Percentiles rank a stretch among this genome's conserved stretches.
Evolutionary conservation across 768 basidiomycete genomes (phyloP).

Genomic region (Kwoniella sp.): DNA sequence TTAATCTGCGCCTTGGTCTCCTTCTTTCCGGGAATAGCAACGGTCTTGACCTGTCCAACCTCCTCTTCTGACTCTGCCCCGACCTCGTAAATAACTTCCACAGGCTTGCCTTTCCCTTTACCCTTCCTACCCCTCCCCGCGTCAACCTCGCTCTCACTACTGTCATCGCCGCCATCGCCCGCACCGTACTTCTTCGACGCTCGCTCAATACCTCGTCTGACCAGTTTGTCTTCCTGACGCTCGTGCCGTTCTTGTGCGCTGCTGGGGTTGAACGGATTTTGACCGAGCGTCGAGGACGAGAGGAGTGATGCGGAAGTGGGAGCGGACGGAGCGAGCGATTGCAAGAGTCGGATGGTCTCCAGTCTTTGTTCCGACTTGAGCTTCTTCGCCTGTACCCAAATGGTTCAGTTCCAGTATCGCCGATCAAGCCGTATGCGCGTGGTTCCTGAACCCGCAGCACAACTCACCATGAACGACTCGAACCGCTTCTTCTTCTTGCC

Average conservation of each 20-base stretch:
- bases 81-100: slow-evolving; percentile 20
- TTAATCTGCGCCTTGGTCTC: slow-evolving; percentile 11
- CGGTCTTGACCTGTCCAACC: slow-evolving; percentile 4
- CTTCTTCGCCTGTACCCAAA: slow-evolving; percentile 40
- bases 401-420: neutral
- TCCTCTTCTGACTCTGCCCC: slow-evolving; percentile 4
- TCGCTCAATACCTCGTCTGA: slow-evolving; percentile 42
- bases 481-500: slow-evolving; percentile 81
- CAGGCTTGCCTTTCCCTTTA: slow-evolving; percentile 33
- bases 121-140: slow-evolving; percentile 40
- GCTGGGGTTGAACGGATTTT: slow-evolving; percentile 39
- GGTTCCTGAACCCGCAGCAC: neutral
- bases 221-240: slow-evolving; percentile 39
- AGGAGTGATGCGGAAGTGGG: slow-evolving; percentile 30
- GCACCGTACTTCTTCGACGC: slow-evolving; percentile 14
- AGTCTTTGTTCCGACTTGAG: slow-evolving; percentile 43
- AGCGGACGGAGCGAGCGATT: slow-evolving; percentile 31
- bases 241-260: slow-evolving; percentile 41
- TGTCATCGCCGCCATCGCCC: slow-evolving; percentile 27
- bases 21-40: slow-evolving; percentile 9
- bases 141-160: slow-evolving; percentile 15
- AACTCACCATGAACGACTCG: slow-evolving; percentile 82
- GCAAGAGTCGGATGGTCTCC: slow-evolving; percentile 41
- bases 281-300: slow-evolving; percentile 43
- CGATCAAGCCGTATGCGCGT: too few species aligned